Evolutionary conservation across 1,139 yeast species (phyloP), one percentile per base, ranked within the genome.

Genomic region (Pneumocystis oryctolagi): DNA sequence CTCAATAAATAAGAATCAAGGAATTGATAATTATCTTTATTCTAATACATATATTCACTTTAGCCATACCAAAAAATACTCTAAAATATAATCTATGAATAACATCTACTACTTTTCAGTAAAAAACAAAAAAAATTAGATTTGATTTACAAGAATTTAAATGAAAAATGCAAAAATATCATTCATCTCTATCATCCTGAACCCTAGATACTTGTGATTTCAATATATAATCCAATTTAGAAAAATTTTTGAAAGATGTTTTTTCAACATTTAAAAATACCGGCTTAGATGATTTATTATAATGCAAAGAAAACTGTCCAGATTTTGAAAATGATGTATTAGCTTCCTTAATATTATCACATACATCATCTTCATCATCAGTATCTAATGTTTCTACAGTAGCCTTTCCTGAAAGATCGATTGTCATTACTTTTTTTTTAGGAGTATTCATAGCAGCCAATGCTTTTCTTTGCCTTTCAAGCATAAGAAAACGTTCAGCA

Each of bases 391-490:
- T 25, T 25, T 25, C 30, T 14, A 47, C 4, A 47, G 28, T 47
- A 25, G 25, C 55, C 25, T 47, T 47, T 25, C 55, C 55, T 12
- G 60, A 32, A 4, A 64, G 55, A 32, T 63, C 62, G 47, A 65
- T 55, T 16, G 63, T 61, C 59, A 65, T 60, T 20, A 64, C 64
- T 8, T 62, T 60, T 14, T 62, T 61, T 20, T 62, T 65, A 40
- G 60, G 34, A 30, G 64, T 62, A 16, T 62, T 58, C 40, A 62
- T 60, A 16, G 64, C 61, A 9, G 59, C 61, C 56, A 85, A 72
- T 68, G 83, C 85, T 64, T 84, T 80, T 70, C 90, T 97, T 71
- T 89, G 96, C 67, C 82, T 82, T 72, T 89, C 89, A 68, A 92
- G 77, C 68, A 80, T 80, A 64, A 89, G 77, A 0, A 97, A 97